These are phyloP conservation scores for Sistotremastrum niveocremeum DNA, from an alignment of 768 basidiomycete genomes.

Conservation along the genomic window DNA sequence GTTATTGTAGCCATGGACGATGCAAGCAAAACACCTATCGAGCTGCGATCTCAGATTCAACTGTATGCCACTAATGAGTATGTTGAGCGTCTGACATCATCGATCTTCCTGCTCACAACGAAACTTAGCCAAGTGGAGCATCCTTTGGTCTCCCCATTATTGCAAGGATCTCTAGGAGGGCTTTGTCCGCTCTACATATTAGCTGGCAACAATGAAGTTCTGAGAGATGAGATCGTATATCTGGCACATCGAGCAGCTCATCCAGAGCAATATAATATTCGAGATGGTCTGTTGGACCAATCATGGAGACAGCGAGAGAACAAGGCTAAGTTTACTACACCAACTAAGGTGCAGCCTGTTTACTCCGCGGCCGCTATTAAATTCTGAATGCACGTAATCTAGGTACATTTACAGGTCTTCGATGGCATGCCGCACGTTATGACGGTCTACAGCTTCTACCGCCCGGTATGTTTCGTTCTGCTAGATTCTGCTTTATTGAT, in stretches of 20 bases:
- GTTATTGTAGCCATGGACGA: conserved; percentile 38
- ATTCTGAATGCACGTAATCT: conserved; percentile 33
- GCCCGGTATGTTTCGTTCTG: conserved; percentile 26
- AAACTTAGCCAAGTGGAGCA: conserved; percentile 35
- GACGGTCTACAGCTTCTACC: conserved; percentile 56
- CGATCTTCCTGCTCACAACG: conserved; percentile 8
- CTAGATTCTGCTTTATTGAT: conserved; percentile 59
- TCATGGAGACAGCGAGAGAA: conserved; percentile 34
- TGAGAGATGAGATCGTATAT: conserved; percentile 87
- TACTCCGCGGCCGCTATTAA: conserved; percentile 12
- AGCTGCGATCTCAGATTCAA: conserved; percentile 56
- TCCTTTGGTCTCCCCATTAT: conserved; percentile 64
- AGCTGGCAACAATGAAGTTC: conserved; percentile 79
- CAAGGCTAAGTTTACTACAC: conserved; percentile 31
- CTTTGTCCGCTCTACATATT: conserved; percentile 78
- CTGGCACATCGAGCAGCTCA: conserved; percentile 88
- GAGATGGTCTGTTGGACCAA: conserved; percentile 37
- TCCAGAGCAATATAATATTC: conserved; percentile 57
- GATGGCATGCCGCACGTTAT: conserved; percentile 79
- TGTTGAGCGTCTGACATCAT: conserved; percentile 11
- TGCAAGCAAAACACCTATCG: conserved; percentile 28
- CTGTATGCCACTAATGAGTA: conserved; percentile 65
- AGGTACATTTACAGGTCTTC: conserved; percentile 87
- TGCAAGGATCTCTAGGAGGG: conserved; percentile 75
- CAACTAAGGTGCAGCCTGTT: conserved; percentile 30